Evolutionary conservation across 768 basidiomycete species (phyloP).

Genomic region (Wakefieldia striispora): DNA sequence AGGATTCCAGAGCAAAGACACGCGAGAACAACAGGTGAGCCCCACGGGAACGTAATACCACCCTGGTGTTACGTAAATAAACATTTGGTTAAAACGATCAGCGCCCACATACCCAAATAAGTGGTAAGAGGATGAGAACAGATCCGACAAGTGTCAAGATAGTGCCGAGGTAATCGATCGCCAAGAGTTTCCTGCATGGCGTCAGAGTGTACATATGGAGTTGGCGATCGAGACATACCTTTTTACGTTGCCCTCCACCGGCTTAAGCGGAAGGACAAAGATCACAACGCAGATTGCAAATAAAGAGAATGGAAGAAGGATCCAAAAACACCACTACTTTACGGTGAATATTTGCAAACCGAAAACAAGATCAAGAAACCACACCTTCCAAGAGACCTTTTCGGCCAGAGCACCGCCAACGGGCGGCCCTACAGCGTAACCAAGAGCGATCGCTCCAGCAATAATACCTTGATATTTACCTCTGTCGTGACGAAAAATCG

Average conservation of each 20-base stretch:
- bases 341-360: background rate
- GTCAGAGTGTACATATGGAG: background rate
- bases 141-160: constrained; percentile 58
- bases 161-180: constrained; percentile 63
- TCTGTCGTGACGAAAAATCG: constrained; percentile 27
- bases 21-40: constrained; percentile 60
- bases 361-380: constrained; percentile 10
- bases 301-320: constrained; percentile 60
- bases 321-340: constrained; percentile 71
- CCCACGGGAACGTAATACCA: constrained; percentile 72
- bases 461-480: constrained; percentile 81
- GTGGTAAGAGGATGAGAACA: constrained; percentile 61
- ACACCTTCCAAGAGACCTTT: constrained; percentile 60
- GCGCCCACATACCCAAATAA: constrained; percentile 58
- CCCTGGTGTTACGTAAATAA: constrained; percentile 41
- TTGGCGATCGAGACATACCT: constrained; percentile 29
- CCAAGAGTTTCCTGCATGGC: constrained; percentile 52
- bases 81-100: background rate
- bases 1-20: constrained; percentile 55
- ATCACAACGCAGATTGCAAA: constrained; percentile 53
- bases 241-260: constrained; percentile 59
- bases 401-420: constrained; percentile 65
- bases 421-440: constrained; percentile 65
- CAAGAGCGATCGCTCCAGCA: constrained; percentile 50
- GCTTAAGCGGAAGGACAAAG: constrained; percentile 66